Base-by-base conservation (phyloP, 805 yeast genomes). In the Blastobotrys mokoenaii region DNA sequence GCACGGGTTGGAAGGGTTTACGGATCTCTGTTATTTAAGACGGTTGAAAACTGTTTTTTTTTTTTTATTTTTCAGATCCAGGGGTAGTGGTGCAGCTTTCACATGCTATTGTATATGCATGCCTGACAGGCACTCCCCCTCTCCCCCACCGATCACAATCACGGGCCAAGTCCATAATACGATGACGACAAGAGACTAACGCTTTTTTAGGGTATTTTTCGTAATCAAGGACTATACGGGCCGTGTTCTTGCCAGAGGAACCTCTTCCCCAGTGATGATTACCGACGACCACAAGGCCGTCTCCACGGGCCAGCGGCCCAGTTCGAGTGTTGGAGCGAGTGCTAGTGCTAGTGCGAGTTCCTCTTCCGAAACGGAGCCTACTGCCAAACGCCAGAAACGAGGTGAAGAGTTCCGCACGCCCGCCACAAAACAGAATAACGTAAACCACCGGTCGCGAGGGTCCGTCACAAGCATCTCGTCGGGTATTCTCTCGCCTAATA, bases 241-340 rank as follows among this genome's bases (percentile, higher is more conserved):
- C 17, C 69, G 72, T 18, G 71, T 87, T 3, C 72, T 90, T 14
- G 96, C 89, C 5, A 80, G 80, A 55, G 77, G 78, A 16, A 62
- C 82, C 6, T 77, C 95, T 0, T 67, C 80, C 7, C 79, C 87
- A 4, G 84, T 90, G 27, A 82, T 86, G 82, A 88, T 90, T 42
- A 90, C 95, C 79, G 97, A 93, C 64, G 81, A 95, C 63, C 94
- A 90, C 72, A 89, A 86, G 64, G 72, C 77, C 16, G 59, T 53
- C 4, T 14, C 22, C 27, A 22, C 27, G 4, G 27, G 27, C 27
- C 7, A 8, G 4, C 27, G 7, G 27, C 27, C 27, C 27, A 22
- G 27, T n/a, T n/a, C 27, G 27, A 22, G 27, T 8, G 8, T 8
- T 22, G 27, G 27, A 22, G 27, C n/a, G n/a, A n/a, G 27, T 5